Percentiles rank a stretch among this genome's conserved stretches.
phyloP scores from a whole-genome alignment of 371 early-diverging fungal species.

The Apophysomyces elegans region DNA sequence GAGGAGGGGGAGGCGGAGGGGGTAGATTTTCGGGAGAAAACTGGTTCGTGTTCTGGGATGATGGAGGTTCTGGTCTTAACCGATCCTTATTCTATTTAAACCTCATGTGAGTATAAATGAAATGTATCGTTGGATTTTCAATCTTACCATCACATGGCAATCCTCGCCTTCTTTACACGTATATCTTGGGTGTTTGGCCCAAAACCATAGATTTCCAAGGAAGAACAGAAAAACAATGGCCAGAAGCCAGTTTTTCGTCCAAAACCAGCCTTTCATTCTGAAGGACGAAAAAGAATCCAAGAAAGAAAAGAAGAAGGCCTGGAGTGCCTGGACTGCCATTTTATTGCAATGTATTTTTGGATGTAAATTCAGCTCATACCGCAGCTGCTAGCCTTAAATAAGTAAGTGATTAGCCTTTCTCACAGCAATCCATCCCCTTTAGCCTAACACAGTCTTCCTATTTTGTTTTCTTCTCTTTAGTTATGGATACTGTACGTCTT shows the following conservation, averaged over 20 bases:
- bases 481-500: too few relatives aligned
- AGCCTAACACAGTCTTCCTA: neutral
- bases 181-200: constrained; percentile 19
- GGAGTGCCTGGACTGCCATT: neutral
- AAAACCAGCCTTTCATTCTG: constrained; percentile 20
- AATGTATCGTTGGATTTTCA: neutral
- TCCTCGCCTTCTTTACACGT: constrained; percentile 17
- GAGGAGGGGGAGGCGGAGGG: constrained; percentile 15
- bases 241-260: constrained; percentile 21
- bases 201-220: constrained; percentile 18
- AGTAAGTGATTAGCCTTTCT: too few relatives aligned
- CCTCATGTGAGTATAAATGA: neutral
- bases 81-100: constrained; percentile 1
- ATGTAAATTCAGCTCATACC: constrained; percentile 10
- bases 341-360: constrained; percentile 5
- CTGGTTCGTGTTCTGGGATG: constrained; percentile 12
- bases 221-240: constrained; percentile 19
- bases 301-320: neutral
- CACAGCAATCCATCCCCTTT: constrained; percentile 9
- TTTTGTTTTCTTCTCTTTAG: neutral
- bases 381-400: neutral
- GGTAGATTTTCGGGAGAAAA: neutral
- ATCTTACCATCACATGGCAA: neutral
- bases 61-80: constrained; percentile 11
- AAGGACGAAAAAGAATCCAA: constrained; percentile 8